Conservation (phyloP, 257 asterid species). For the Galeopsis tetrahit region DNA sequence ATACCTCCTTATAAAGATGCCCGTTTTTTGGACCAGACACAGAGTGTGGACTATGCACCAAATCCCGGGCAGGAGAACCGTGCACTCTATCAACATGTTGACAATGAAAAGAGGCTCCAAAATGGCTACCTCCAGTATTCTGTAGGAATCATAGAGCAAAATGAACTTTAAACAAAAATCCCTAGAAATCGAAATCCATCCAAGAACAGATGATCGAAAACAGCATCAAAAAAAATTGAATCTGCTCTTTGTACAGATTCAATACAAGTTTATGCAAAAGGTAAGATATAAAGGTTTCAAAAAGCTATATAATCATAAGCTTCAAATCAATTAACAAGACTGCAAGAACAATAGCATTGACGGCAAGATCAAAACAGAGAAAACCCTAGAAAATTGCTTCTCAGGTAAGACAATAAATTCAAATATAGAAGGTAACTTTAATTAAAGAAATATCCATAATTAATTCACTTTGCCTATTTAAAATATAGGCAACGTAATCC, state of each 20-base stretch:
- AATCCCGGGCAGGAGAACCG: slow-evolving; percentile 31
- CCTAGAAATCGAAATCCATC: background rate
- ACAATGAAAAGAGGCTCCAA: slow-evolving; percentile 33
- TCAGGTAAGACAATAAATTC: slow-evolving; percentile 21
- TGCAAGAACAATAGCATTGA: slow-evolving; percentile 4
- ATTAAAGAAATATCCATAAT: background rate
- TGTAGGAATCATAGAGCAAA: slow-evolving; percentile 30
- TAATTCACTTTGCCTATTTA: background rate
- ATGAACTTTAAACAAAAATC: background rate
- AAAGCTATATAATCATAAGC: slow-evolving; percentile 21
- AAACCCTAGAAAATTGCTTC: background rate
- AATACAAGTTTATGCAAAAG: background rate
- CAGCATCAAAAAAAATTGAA: slow-evolving; percentile 23
- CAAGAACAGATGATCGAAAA: slow-evolving; percentile 23
- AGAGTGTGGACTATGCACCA: slow-evolving; percentile 41
- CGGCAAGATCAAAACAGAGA: slow-evolving; percentile 17
- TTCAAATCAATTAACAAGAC: background rate
- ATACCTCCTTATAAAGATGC: slow-evolving; percentile 51
- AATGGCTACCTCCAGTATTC: slow-evolving; percentile 43
- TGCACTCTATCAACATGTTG: slow-evolving; percentile 40
- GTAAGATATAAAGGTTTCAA: slow-evolving; percentile 17
- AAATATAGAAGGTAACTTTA: background rate
- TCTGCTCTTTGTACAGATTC: slow-evolving; percentile 21
- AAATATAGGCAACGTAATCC: background rate
- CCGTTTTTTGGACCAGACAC: slow-evolving; percentile 44